phyloP scores from a whole-genome alignment of 2,329 filamentous ascomycete genomes.

The Exophiala sp. region DNA sequence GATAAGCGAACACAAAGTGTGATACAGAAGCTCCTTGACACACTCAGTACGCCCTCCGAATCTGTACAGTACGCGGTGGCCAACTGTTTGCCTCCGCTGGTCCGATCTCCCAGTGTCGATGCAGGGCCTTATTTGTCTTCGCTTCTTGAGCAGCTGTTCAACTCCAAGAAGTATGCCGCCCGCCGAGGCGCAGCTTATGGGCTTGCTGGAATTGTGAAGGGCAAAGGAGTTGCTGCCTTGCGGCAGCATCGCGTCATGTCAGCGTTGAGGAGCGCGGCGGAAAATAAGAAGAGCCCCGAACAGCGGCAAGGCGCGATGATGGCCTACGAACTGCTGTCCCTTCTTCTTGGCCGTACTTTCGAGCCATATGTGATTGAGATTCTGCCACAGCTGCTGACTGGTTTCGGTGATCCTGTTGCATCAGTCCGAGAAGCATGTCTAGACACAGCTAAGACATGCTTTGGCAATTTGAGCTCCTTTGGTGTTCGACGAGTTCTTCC shows the following conservation, averaged over 20 bases:
- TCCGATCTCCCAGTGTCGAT: conserved; percentile 71
- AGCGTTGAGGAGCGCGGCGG: conserved; percentile 71
- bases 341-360: conserved; percentile 79
- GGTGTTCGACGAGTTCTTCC: conserved; percentile 93
- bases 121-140: conserved; percentile 73
- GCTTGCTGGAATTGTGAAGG: conserved; percentile 79
- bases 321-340: conserved; percentile 83
- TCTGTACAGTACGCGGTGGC: conserved; percentile 95
- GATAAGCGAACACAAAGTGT: conserved; percentile 84
- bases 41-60: conserved; percentile 89
- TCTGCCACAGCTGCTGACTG: conserved; percentile 79
- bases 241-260: conserved; percentile 82
- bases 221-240: conserved; percentile 75
- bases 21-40: conserved; percentile 75
- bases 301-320: conserved; percentile 84
- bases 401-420: conserved; percentile 80
- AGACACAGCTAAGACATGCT: conserved; percentile 89
- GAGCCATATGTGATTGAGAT: conserved; percentile 97
- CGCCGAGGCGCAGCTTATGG: conserved; percentile 93
- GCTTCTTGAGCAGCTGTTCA: conserved; percentile 73
- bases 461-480: conserved; percentile 86
- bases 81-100: conserved; percentile 85
- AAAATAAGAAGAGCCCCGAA: conserved; percentile 89
- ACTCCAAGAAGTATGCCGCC: conserved; percentile 84
- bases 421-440: conserved; percentile 91